Evolutionary conservation across 495 filamentous ascomycete species (phyloP).

Genomic region (Aspergillus egyptiacus): DNA sequence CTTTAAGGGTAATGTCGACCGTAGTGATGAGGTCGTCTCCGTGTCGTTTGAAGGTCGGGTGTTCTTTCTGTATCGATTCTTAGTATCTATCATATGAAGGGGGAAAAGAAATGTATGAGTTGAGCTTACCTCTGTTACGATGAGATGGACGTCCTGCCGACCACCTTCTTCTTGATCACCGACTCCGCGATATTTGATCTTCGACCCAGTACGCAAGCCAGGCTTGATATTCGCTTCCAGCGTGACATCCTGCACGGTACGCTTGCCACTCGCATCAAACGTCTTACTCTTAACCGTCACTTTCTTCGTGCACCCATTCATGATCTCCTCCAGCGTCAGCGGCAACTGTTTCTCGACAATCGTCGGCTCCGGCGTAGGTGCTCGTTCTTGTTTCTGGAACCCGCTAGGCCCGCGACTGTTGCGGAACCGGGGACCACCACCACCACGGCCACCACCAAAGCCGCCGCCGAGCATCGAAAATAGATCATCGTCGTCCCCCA

Average conservation of each 20-base stretch:
- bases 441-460: slow-evolving; percentile 34
- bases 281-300: slow-evolving; percentile 96
- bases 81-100: slow-evolving; percentile 9
- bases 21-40: slow-evolving; percentile 77
- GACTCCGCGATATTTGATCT: slow-evolving; percentile 94
- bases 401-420: slow-evolving; percentile 34
- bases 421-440: slow-evolving; percentile 30
- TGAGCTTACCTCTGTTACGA: slow-evolving; percentile 79
- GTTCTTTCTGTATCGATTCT: slow-evolving; percentile 61
- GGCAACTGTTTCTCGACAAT: slow-evolving; percentile 80
- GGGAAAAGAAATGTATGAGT: background rate
- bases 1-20: slow-evolving; percentile 82
- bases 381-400: slow-evolving; percentile 42
- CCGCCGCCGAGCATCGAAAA: slow-evolving; percentile 43
- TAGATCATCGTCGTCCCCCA: slow-evolving; percentile 48
- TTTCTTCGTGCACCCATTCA: slow-evolving; percentile 80
- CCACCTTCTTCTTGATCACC: slow-evolving; percentile 96
- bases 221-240: slow-evolving; percentile 92
- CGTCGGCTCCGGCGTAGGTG: slow-evolving; percentile 76
- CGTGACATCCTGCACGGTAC: slow-evolving; percentile 79
- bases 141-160: slow-evolving; percentile 92
- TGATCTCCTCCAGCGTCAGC: slow-evolving; percentile 82
- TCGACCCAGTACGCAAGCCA: slow-evolving; percentile 89
- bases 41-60: slow-evolving; percentile 74
- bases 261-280: slow-evolving; percentile 77